Conservation (phyloP, 495 filamentous ascomycete species). For the Aspergillus campestris region DNA sequence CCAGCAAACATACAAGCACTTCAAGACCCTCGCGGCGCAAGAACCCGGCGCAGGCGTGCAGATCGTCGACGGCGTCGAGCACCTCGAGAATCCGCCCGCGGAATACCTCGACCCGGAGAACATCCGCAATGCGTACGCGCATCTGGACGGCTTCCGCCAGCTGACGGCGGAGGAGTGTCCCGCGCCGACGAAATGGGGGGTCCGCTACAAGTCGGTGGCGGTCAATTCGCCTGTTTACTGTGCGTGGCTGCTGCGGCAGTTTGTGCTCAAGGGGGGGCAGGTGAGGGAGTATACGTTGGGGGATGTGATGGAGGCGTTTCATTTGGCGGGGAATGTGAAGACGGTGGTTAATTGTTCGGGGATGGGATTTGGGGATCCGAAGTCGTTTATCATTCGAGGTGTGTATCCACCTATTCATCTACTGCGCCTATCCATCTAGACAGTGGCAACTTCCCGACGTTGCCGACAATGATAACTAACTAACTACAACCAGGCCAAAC, state of each 20-base stretch:
- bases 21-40: slow-evolving; percentile 31
- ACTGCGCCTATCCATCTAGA: not conserved
- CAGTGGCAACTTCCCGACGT: too few species aligned
- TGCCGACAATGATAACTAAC: too few species aligned
- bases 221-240: slow-evolving; percentile 58
- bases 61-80: slow-evolving; percentile 47
- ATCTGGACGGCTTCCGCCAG: slow-evolving; percentile 37
- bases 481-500: slow-evolving; percentile 28
- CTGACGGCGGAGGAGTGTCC: slow-evolving; percentile 35
- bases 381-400: slow-evolving; percentile 49
- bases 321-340: slow-evolving; percentile 26
- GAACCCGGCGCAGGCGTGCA: slow-evolving; percentile 46
- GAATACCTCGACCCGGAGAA: slow-evolving; percentile 31
- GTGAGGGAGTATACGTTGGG: slow-evolving; percentile 36
- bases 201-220: slow-evolving; percentile 48
- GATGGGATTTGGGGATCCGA: slow-evolving; percentile 42
- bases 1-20: slow-evolving; percentile 40
- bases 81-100: slow-evolving; percentile 43
- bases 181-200: slow-evolving; percentile 43
- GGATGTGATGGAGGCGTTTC: slow-evolving; percentile 40
- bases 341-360: slow-evolving; percentile 54
- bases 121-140: slow-evolving; percentile 19
- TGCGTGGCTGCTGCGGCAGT: slow-evolving; percentile 43
- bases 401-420: slow-evolving; percentile 4
- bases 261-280: slow-evolving; percentile 42